Percentiles rank a stretch among this genome's conserved stretches.
phyloP scores from a whole-genome alignment of 139 green algal species.

The Micractinium conductrix region DNA sequence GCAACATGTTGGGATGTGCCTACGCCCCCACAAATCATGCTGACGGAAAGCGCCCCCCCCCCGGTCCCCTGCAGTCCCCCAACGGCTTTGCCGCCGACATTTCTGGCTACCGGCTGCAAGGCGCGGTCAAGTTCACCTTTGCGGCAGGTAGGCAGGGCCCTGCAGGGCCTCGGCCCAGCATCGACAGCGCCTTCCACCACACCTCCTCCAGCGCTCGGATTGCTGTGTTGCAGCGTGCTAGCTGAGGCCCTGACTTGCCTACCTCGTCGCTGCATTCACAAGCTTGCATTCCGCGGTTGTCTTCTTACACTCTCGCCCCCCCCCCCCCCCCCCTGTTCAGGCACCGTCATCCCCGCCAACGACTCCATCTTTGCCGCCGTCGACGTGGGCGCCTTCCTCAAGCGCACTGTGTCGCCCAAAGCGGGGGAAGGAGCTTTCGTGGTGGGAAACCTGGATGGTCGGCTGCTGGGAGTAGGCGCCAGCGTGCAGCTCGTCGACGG shows the following conservation, averaged over 20 bases:
- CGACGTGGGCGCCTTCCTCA: constrained; percentile 44
- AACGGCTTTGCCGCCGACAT: constrained; percentile 74
- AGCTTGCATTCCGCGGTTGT: too few species aligned
- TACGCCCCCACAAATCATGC: too few species aligned
- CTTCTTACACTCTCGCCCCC: not conserved
- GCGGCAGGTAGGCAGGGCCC: not conserved
- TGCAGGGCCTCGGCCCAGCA: too few species aligned
- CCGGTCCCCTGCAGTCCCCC: too few species aligned
- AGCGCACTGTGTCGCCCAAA: constrained; percentile 28
- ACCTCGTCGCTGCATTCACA: too few species aligned
- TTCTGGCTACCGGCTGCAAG: constrained; percentile 62
- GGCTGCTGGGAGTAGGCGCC: constrained; percentile 27
- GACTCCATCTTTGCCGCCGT: constrained; percentile 43
- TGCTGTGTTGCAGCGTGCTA: too few species aligned
- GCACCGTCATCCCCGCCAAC: constrained; percentile 58
- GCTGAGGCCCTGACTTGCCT: too few species aligned
- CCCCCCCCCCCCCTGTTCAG: constrained; percentile 11
- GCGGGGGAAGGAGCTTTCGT: constrained; percentile 59
- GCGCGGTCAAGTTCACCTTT: constrained; percentile 28
- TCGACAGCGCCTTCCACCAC: too few species aligned
- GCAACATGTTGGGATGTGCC: too few species aligned
- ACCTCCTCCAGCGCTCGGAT: too few species aligned
- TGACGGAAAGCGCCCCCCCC: too few species aligned
- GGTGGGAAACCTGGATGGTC: constrained; percentile 34
- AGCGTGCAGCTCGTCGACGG: constrained; percentile 13